These are phyloP conservation scores for Colletotrichum zoysiae DNA, from an alignment of 2,329 filamentous ascomycete genomes.

Conservation along the genomic window DNA sequence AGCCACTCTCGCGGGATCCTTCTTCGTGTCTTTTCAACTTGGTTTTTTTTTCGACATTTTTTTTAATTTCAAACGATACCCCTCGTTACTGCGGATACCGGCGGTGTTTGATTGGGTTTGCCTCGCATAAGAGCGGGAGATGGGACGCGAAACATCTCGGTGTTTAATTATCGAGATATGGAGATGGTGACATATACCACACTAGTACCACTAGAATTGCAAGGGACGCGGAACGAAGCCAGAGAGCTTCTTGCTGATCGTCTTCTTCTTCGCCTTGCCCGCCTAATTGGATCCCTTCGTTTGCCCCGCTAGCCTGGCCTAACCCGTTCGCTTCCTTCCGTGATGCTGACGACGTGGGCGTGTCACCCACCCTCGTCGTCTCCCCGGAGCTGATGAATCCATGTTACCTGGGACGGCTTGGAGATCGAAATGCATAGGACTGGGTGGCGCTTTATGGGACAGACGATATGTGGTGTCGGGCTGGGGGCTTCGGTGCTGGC, in stretches of 20 bases:
- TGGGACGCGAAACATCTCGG: background rate
- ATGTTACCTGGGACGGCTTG: background rate
- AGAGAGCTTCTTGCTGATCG: background rate
- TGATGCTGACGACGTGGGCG: background rate
- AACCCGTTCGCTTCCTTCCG: background rate
- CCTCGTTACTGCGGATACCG: conserved; percentile 22
- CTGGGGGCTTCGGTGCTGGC: background rate
- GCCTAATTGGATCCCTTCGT: conserved; percentile 33
- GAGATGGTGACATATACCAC: background rate
- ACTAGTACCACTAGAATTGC: conserved; percentile 10
- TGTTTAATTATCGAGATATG: background rate
- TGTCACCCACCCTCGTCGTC: background rate
- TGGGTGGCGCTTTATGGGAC: background rate
- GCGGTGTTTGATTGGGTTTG: background rate
- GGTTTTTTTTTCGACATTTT: background rate
- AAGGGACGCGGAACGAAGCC: background rate
- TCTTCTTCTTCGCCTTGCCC: background rate
- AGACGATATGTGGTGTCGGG: background rate
- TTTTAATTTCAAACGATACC: conserved; percentile 33
- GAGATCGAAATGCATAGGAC: background rate
- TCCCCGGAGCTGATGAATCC: background rate
- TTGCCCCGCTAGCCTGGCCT: conserved; percentile 2
- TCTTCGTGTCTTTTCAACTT: conserved; percentile 7
- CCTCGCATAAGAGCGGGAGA: background rate
- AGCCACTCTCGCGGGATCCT: background rate